phyloP scores from a whole-genome alignment of 768 basidiomycete species.

The Lentinula lateritia region DNA sequence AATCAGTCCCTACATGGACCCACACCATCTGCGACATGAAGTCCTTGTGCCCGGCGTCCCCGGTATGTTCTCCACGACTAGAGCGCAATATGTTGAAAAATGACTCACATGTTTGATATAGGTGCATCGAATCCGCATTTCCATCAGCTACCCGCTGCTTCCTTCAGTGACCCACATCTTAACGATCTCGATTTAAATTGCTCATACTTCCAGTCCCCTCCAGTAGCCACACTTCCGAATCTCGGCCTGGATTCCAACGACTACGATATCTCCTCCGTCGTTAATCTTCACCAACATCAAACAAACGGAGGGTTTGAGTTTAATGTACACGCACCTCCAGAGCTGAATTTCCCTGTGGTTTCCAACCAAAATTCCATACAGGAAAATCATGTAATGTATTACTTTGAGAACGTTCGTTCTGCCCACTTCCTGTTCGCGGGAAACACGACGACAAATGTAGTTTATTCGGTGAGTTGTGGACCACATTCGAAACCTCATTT shows the following conservation, averaged over 20 bases:
- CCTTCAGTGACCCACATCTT: slow-evolving; percentile 27
- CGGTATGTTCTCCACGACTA: slow-evolving; percentile 27
- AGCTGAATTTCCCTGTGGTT: slow-evolving; percentile 19
- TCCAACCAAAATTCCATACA: slow-evolving; percentile 38
- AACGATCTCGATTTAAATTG: slow-evolving; percentile 22
- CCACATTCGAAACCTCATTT: neutral
- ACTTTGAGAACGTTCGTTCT: slow-evolving; percentile 67
- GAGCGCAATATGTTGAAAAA: slow-evolving; percentile 12
- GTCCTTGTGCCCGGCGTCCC: slow-evolving; percentile 35
- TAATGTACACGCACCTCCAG: slow-evolving; percentile 21
- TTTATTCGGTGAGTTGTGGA: slow-evolving; percentile 50
- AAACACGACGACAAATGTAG: slow-evolving; percentile 55
- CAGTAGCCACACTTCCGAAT: slow-evolving; percentile 20
- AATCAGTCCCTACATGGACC: slow-evolving; percentile 15
- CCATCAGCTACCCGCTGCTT: slow-evolving; percentile 28
- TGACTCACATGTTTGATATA: slow-evolving; percentile 15
- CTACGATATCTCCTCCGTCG: slow-evolving; percentile 27
- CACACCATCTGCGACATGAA: slow-evolving; percentile 15
- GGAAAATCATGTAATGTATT: slow-evolving; percentile 63
- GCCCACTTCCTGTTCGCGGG: slow-evolving; percentile 63
- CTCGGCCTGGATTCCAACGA: slow-evolving; percentile 21
- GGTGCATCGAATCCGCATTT: slow-evolving; percentile 33
- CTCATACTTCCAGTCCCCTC: slow-evolving; percentile 24
- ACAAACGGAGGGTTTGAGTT: slow-evolving; percentile 26
- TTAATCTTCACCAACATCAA: slow-evolving; percentile 20